Conservation (phyloP, 106 monocot species). For the Platanthera guangdongensis region DNA sequence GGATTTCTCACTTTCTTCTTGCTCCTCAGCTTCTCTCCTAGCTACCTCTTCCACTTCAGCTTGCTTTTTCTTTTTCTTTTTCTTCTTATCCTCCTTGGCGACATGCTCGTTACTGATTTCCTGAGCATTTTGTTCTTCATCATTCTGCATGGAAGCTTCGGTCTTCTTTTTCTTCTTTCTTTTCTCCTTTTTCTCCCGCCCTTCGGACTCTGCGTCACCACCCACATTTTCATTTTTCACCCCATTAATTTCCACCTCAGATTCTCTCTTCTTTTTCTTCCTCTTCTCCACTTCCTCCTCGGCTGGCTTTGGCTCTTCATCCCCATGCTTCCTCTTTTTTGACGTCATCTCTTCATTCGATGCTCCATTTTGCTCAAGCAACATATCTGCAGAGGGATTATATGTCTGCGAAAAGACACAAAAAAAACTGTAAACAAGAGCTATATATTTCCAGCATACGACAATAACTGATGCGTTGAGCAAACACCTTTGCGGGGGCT, state of each 20-base stretch:
- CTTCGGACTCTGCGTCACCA: background rate
- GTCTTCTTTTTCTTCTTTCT: background rate
- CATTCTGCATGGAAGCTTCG: background rate
- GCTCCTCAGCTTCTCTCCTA: background rate
- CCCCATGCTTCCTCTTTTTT: constrained; percentile 39
- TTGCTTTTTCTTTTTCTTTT: constrained; percentile 8
- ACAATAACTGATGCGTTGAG: background rate
- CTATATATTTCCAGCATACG: too few relatives aligned
- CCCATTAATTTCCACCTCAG: constrained; percentile 10
- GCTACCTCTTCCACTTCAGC: background rate
- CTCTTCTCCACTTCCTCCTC: constrained; percentile 12
- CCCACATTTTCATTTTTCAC: background rate
- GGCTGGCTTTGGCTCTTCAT: constrained; percentile 1
- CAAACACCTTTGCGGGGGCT: constrained; percentile 71
- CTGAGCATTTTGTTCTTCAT: constrained; percentile 6
- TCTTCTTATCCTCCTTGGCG: background rate
- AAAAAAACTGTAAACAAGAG: background rate
- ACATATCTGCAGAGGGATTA: constrained; percentile 53
- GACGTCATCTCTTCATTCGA: background rate
- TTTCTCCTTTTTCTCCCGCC: constrained; percentile 4
- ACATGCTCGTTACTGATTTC: background rate
- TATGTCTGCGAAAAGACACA: constrained; percentile 34
- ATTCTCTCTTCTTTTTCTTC: constrained; percentile 20
- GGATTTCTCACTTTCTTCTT: background rate
- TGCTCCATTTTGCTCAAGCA: constrained; percentile 15